phyloP scores from a whole-genome alignment of 805 yeast genomes.

The Candida succiphila region DNA sequence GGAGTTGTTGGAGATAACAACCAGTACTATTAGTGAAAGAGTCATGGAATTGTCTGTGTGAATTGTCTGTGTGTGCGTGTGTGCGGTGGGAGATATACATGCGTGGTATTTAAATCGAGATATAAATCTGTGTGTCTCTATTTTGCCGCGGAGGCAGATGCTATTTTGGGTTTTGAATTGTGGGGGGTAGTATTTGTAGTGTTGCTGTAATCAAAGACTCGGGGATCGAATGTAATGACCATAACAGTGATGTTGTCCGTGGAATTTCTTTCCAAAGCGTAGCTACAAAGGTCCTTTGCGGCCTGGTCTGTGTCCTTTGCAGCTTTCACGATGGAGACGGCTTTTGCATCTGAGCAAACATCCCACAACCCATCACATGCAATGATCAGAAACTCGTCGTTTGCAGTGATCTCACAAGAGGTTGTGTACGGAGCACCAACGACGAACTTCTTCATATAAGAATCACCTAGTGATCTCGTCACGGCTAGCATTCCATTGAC shows the following conservation, averaged over 20 bases:
- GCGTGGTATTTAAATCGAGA: too few relatives aligned
- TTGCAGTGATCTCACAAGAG: constrained; percentile 56
- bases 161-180: too few relatives aligned
- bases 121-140: too few relatives aligned
- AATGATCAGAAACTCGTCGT: constrained; percentile 72
- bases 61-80: too few relatives aligned
- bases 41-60: too few relatives aligned
- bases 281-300: constrained; percentile 53
- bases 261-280: constrained; percentile 70
- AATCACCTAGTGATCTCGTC: constrained; percentile 86
- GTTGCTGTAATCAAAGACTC: constrained; percentile 29
- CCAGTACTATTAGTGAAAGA: too few relatives aligned
- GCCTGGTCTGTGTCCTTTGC: constrained; percentile 53
- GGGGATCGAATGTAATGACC: constrained; percentile 57
- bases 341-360: constrained; percentile 76
- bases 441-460: constrained; percentile 83
- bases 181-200: too few relatives aligned
- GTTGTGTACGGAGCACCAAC: constrained; percentile 91
- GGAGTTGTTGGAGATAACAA: too few relatives aligned
- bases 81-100: too few relatives aligned
- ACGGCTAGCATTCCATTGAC: constrained; percentile 96
- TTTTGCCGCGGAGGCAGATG: too few relatives aligned
- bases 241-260: constrained; percentile 91
- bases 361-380: constrained; percentile 99
- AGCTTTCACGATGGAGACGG: constrained; percentile 59